Base-by-base conservation (phyloP, 202 grass and related monocot species). In the Cymbopogon flexuosus region DNA sequence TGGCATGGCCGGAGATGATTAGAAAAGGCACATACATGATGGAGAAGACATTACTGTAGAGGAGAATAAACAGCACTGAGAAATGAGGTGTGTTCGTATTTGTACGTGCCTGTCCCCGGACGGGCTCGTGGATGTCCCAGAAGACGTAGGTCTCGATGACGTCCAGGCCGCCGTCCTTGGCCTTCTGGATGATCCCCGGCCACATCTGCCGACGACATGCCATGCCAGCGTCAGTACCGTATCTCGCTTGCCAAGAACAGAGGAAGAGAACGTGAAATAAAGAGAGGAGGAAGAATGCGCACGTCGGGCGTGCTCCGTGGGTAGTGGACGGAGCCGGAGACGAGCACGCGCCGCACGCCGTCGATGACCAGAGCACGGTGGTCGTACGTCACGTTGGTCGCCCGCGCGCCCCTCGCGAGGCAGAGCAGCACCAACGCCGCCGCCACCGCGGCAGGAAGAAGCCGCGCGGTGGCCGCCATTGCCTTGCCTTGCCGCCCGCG, bases 321-420 rank as follows among this genome's bases (percentile, higher is more conserved):
- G 73, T 98, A 98, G 76, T 98, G 96, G 73, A 98, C 90, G 79
- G 96, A 95, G 5, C 96, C 96, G 62, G 96, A 98, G 92, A 98
- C 80, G 81, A 98, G 92, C 37, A 95, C 96, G 51, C 92, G 86
- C 45, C 96, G 92, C 72, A 84, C 86, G 62, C 92, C 96, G 83
- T 98, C 85, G 63, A 98, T 89, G 37, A 98, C 88, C 37, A 98
- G 30, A 31, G 96, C 96, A 31, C 96, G 90, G 87, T 93, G 88
- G 84, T 98, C 92, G 78, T 98, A 95, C 78, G 90, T 91, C 70
- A 98, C 96, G 62, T 90, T 93, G 27, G 80, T 37, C 81, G 88
- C 91, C 77, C 34, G 12, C 59, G 84, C 35, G 6, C 56, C 30
- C 29, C 83, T 63, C 35, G 80, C 78, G 35, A 81, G 0, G 82